A percentile compares a stretch with the other conserved stretches of the same genome.
Evolutionary conservation across 805 yeast species (phyloP).

Genomic region (Ogataea pignaliae): DNA sequence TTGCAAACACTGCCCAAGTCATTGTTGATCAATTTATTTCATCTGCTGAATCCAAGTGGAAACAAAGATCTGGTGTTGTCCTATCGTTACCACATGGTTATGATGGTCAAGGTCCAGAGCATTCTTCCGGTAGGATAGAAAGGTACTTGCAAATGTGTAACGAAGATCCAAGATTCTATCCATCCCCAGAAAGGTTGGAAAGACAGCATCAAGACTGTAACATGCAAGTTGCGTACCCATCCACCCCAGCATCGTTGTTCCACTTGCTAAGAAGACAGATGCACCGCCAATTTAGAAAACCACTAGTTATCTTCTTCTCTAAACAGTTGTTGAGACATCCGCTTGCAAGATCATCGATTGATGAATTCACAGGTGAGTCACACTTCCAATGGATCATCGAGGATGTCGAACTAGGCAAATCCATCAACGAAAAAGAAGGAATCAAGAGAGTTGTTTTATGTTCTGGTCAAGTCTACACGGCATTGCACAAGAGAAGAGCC

Average conservation of each 20-base stretch:
- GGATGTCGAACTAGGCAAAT: conserved; percentile 79
- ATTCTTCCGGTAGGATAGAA: conserved; percentile 95
- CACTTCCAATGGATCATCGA: conserved; percentile 96
- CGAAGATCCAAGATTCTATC: conserved; percentile 95
- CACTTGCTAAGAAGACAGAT: conserved; percentile 97
- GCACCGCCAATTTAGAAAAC: conserved; percentile 98
- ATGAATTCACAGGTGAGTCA: conserved; percentile 86
- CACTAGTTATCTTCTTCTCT: conserved; percentile 83
- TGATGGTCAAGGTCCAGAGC: conserved; percentile 99
- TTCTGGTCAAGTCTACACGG: conserved; percentile 93
- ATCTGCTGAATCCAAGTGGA: conserved; percentile 97
- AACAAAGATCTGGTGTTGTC: conserved; percentile 95
- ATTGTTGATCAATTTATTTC: conserved; percentile 95
- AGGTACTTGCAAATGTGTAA: conserved; percentile 93
- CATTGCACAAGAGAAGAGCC: conserved; percentile 85
- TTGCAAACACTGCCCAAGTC: conserved; percentile 99
- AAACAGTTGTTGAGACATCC: conserved; percentile 95
- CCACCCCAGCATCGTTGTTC: conserved; percentile 96
- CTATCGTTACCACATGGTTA: conserved; percentile 97
- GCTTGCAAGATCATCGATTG: conserved; percentile 80
- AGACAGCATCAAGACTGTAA: conserved; percentile 99
- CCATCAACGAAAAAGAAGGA: conserved; percentile 72
- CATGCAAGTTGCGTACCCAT: conserved; percentile 97
- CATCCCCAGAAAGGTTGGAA: conserved; percentile 78
- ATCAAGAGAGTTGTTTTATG: conserved; percentile 83